Conservation (phyloP, 2,329 filamentous ascomycete species). For the Penicillium sp. region DNA sequence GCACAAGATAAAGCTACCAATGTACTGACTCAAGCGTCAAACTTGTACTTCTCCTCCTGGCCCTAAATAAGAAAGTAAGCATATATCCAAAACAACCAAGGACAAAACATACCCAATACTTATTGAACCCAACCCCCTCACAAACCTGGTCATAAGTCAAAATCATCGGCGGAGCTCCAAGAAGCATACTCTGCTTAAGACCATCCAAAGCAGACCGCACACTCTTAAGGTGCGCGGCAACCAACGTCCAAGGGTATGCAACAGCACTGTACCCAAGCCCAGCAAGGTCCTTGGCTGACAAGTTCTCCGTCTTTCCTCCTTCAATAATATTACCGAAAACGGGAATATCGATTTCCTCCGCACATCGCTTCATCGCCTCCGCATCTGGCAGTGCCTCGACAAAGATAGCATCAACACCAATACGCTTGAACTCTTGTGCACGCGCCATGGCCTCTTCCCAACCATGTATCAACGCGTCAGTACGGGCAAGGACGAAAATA, state of each 20-base stretch:
- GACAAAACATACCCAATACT: constrained; percentile 38
- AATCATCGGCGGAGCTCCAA: constrained; percentile 45
- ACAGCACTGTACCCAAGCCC: not conserved
- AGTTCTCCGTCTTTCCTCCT: not conserved
- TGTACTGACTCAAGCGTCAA: not conserved
- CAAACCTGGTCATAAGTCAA: constrained; percentile 47
- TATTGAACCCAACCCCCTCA: constrained; percentile 45
- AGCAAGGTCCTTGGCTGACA: not conserved
- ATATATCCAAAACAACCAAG: not conserved
- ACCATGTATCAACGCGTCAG: constrained; percentile 39
- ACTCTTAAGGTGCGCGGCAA: constrained; percentile 36
- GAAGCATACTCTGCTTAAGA: constrained; percentile 45
- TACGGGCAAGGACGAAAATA: constrained; percentile 49
- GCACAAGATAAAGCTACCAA: not conserved
- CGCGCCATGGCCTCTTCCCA: constrained; percentile 40
- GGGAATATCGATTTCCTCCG: not conserved
- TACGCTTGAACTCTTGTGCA: constrained; percentile 27
- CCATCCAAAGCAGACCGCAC: constrained; percentile 34
- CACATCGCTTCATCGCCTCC: not conserved
- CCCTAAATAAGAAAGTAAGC: constrained; percentile 30
- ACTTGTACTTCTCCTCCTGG: constrained; percentile 22
- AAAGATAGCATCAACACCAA: not conserved
- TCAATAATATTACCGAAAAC: not conserved
- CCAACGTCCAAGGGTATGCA: not conserved
- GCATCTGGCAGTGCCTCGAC: not conserved